A percentile compares a stretch with the other conserved stretches of the same genome.
These are phyloP conservation scores for Glutinoglossum americanum DNA, from an alignment of 495 filamentous ascomycete genomes.

Conservation along the genomic window DNA sequence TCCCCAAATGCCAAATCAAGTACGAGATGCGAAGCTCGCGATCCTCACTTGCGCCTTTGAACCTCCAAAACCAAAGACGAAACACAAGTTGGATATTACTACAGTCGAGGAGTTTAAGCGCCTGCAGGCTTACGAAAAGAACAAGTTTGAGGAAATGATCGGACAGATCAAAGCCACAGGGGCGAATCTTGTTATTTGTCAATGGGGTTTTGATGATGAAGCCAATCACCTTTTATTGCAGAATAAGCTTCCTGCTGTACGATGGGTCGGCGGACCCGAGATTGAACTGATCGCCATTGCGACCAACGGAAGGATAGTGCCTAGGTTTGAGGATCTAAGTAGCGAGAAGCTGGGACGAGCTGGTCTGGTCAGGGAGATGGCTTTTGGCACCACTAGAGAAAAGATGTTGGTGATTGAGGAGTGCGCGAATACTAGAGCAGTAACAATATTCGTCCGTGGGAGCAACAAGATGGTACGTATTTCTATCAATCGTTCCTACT, in stretches of 20 bases:
- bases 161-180: conserved; percentile 92
- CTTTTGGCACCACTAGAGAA: conserved; percentile 89
- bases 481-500: not conserved
- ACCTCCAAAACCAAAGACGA: conserved; percentile 99
- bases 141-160: conserved; percentile 98
- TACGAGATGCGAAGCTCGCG: conserved; percentile 83
- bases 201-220: conserved; percentile 99
- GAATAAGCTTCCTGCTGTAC: conserved; percentile 84
- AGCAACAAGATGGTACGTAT: conserved; percentile 89
- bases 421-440: conserved; percentile 90
- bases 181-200: conserved; percentile 93
- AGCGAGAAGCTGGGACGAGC: conserved; percentile 77
- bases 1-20: conserved; percentile 93
- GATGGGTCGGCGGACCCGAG: conserved; percentile 96
- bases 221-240: conserved; percentile 92
- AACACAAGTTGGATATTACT: conserved; percentile 98
- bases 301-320: conserved; percentile 92
- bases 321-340: conserved; percentile 85
- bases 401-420: conserved; percentile 99
- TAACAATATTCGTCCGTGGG: conserved; percentile 86
- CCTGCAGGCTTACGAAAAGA: conserved; percentile 79
- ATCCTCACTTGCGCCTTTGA: conserved; percentile 98
- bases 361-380: conserved; percentile 81
- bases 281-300: conserved; percentile 98
- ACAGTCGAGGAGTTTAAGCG: conserved; percentile 95